Percentiles rank a stretch among this genome's conserved stretches.
Conservation (phyloP, 2,329 filamentous ascomycete genomes). For the Capronia coronata region DNA sequence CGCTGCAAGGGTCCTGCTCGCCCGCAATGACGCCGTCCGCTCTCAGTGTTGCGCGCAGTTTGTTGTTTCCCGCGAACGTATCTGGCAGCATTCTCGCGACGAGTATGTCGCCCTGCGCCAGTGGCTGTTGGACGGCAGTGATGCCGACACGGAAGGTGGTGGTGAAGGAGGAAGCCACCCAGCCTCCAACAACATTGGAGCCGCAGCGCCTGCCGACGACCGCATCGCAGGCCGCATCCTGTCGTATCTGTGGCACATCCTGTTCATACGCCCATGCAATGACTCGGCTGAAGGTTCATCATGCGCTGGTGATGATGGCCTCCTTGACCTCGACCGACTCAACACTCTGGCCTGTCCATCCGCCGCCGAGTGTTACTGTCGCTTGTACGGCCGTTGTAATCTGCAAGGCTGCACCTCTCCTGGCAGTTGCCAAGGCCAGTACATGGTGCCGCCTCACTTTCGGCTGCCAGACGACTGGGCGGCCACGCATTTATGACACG, state of each 20-base stretch:
- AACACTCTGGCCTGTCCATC: slow-evolving; percentile 36
- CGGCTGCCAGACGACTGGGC: slow-evolving; percentile 36
- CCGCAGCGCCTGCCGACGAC: slow-evolving; percentile 38
- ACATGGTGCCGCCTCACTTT: slow-evolving; percentile 35
- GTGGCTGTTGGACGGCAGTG: slow-evolving; percentile 45
- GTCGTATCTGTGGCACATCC: slow-evolving; percentile 47
- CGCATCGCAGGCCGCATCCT: slow-evolving; percentile 42
- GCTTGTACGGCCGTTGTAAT: slow-evolving; percentile 39
- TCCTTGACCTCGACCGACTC: slow-evolving; percentile 34
- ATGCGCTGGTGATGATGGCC: slow-evolving; percentile 3
- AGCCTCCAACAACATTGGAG: too few species aligned
- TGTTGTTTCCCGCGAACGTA: slow-evolving; percentile 44
- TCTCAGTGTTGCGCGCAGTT: slow-evolving; percentile 54
- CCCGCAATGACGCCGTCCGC: slow-evolving; percentile 40
- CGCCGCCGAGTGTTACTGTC: slow-evolving; percentile 42
- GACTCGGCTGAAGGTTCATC: slow-evolving; percentile 7
- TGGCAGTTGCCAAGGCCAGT: slow-evolving; percentile 37
- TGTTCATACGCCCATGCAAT: slow-evolving; percentile 36
- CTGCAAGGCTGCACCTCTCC: slow-evolving; percentile 32
- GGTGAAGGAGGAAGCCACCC: neutral
- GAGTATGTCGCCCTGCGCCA: slow-evolving; percentile 50
- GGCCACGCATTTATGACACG: slow-evolving; percentile 29
- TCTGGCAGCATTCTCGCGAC: slow-evolving; percentile 45
- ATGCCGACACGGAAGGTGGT: neutral
- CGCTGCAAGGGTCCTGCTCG: slow-evolving; percentile 30